These are phyloP conservation scores for Pleurotus sapidus DNA, from an alignment of 768 basidiomycete species.

Conservation along the genomic window DNA sequence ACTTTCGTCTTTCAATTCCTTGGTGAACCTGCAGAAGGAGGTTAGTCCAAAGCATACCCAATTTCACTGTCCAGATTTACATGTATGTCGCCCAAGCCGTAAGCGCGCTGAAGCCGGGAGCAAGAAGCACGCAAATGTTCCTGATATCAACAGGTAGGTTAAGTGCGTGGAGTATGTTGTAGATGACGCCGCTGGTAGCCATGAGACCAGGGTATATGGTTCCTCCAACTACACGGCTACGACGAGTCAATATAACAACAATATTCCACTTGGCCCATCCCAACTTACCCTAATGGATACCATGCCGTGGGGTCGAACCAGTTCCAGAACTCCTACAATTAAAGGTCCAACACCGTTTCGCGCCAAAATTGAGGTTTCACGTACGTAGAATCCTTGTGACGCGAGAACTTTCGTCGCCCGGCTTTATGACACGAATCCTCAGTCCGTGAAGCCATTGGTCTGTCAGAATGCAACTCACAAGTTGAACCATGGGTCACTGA, in stretches of 20 bases:
- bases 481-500: constrained; percentile 98
- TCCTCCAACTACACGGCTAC: constrained; percentile 90
- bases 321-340: constrained; percentile 94
- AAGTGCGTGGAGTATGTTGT: constrained; percentile 82
- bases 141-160: constrained; percentile 97
- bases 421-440: constrained; percentile 37
- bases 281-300: constrained; percentile 75
- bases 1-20: constrained; percentile 92
- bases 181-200: constrained; percentile 97
- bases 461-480: constrained; percentile 59
- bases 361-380: constrained; percentile 21
- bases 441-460: constrained; percentile 6
- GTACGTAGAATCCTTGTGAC: constrained; percentile 91
- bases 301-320: constrained; percentile 99
- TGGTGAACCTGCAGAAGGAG: constrained; percentile 65
- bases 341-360: neutral
- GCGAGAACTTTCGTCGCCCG: constrained; percentile 92
- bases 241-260: neutral
- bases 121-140: constrained; percentile 94
- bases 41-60: neutral
- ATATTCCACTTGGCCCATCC: neutral
- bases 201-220: constrained; percentile 98
- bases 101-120: constrained; percentile 94
- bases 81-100: constrained; percentile 98
- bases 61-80: constrained; percentile 39